Percentiles rank a stretch among this genome's conserved stretches.
Conservation (phyloP, 2,329 filamentous ascomycete genomes). For the Trichoderma polysporum region DNA sequence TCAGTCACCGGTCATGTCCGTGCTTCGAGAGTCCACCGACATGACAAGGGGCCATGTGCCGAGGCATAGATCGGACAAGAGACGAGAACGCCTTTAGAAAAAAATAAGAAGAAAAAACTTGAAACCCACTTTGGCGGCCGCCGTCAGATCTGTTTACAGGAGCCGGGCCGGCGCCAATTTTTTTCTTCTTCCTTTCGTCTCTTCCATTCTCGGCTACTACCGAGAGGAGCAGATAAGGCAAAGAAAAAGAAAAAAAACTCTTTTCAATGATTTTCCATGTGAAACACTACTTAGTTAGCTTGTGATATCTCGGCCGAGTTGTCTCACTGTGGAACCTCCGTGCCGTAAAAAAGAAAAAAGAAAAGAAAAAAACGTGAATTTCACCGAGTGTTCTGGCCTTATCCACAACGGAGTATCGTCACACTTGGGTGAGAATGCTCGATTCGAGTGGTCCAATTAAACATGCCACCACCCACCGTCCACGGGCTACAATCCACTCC, state of each 20-base stretch:
- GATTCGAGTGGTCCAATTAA: background rate
- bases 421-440: no score
- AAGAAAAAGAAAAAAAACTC: background rate
- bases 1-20: background rate
- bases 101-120: background rate
- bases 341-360: no score
- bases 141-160: background rate
- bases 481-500: background rate
- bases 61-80: background rate
- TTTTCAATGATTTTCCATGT: background rate
- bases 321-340: background rate
- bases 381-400: background rate
- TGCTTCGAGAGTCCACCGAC: background rate
- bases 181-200: background rate
- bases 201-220: background rate
- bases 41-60: background rate
- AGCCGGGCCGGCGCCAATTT: background rate
- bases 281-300: background rate
- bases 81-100: background rate
- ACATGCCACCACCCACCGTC: background rate
- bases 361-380: background rate
- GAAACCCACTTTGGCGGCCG: background rate
- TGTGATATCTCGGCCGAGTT: background rate
- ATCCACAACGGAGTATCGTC: background rate
- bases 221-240: background rate